phyloP scores from a whole-genome alignment of 768 basidiomycete genomes.

The Mycena pura region DNA sequence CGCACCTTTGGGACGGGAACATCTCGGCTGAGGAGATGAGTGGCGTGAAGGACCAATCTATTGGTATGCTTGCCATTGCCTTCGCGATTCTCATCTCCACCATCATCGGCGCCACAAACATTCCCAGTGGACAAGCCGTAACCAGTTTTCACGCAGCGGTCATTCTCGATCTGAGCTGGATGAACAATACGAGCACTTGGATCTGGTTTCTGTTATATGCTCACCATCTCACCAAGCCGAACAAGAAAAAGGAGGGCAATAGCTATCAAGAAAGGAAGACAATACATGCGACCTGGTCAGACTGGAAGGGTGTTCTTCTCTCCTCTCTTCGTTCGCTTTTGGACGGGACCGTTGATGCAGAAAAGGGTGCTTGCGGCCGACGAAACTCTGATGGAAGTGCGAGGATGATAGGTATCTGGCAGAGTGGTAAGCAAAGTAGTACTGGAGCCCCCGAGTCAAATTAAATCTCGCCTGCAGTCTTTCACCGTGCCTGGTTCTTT shows the following conservation, averaged over 20 bases:
- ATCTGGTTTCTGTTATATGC: background rate
- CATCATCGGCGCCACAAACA: background rate
- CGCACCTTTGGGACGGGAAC: slow-evolving; percentile 8
- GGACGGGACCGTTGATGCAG: too few species aligned
- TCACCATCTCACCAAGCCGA: background rate
- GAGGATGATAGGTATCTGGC: too few species aligned
- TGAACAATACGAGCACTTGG: too few species aligned
- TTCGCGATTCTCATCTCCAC: slow-evolving; percentile 16
- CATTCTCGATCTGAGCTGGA: too few species aligned
- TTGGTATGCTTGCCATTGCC: slow-evolving; percentile 9
- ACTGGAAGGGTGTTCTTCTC: background rate
- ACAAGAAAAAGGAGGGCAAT: background rate
- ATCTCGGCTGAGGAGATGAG: background rate
- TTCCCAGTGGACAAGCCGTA: background rate
- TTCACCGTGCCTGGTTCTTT: background rate
- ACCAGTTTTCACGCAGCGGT: background rate
- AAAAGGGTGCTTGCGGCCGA: background rate
- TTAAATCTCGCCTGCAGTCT: background rate
- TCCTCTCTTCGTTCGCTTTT: background rate
- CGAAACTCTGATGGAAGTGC: too few species aligned
- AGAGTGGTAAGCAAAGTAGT: background rate
- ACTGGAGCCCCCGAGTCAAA: background rate
- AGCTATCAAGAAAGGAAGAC: background rate
- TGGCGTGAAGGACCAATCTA: slow-evolving; percentile 9
- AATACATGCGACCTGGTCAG: background rate